These are phyloP conservation scores for Paracoccidioides lutzii DNA, from an alignment of 2,329 filamentous ascomycete genomes.

Conservation along the genomic window DNA sequence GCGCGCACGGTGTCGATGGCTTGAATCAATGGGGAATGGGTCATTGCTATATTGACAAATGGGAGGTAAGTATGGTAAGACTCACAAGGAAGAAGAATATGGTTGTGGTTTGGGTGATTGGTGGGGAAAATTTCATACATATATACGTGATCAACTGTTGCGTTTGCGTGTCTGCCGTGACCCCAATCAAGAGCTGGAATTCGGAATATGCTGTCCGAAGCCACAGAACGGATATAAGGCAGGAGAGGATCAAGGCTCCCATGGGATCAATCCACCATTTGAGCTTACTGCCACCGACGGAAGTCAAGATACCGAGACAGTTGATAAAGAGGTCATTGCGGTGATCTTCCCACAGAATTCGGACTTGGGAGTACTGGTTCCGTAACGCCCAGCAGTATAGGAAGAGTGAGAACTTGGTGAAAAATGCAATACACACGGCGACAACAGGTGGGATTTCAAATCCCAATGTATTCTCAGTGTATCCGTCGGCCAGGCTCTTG, in stretches of 20 bases:
- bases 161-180: constrained; percentile 70
- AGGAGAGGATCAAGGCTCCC: constrained; percentile 73
- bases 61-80: background rate
- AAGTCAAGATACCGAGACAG: constrained; percentile 80
- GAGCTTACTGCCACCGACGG: constrained; percentile 78
- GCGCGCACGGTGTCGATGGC: constrained; percentile 92
- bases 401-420: constrained; percentile 71
- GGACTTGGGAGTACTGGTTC: constrained; percentile 80
- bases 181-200: constrained; percentile 82
- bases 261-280: constrained; percentile 91
- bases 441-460: constrained; percentile 78
- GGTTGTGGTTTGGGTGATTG: background rate
- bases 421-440: constrained; percentile 71
- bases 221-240: constrained; percentile 71
- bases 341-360: constrained; percentile 93
- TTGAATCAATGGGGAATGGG: constrained; percentile 66
- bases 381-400: constrained; percentile 85
- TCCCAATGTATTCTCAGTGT: constrained; percentile 39
- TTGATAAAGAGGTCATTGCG: constrained; percentile 97
- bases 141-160: constrained; percentile 95
- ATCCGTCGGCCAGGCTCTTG: constrained; percentile 48
- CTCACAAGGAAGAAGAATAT: background rate
- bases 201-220: constrained; percentile 72
- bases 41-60: constrained; percentile 46
- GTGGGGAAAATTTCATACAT: constrained; percentile 36